Percentiles rank a stretch among this genome's conserved stretches.
These are phyloP conservation scores for Colletotrichum siamense DNA, from an alignment of 2,329 filamentous ascomycete genomes.

Conservation along the genomic window DNA sequence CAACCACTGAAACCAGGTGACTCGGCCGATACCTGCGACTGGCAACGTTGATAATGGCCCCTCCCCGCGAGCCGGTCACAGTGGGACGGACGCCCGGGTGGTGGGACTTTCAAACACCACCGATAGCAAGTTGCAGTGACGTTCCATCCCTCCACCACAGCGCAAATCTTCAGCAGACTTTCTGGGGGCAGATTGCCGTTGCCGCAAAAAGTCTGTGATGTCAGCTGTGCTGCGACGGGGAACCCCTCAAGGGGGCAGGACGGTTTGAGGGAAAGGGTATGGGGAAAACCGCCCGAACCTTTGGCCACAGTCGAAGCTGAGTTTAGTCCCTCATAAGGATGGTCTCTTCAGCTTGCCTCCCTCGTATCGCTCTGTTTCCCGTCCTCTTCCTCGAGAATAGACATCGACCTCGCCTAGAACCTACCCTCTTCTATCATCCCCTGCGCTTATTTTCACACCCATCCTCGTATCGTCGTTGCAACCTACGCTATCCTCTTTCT, in stretches of 20 bases:
- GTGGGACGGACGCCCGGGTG: slow-evolving; percentile 11
- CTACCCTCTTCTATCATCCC: not conserved
- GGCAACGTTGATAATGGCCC: slow-evolving; percentile 18
- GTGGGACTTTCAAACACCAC: slow-evolving; percentile 12
- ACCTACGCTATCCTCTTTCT: slow-evolving; percentile 24
- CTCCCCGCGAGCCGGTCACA: not conserved
- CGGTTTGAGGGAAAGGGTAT: not conserved
- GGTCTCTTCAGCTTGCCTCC: not conserved
- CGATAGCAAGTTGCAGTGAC: slow-evolving; percentile 20
- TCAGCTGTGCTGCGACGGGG: slow-evolving; percentile 9
- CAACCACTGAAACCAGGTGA: slow-evolving; percentile 13
- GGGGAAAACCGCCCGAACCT: not conserved
- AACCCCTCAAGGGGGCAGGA: not conserved
- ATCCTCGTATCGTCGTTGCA: not conserved
- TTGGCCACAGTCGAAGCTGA: not conserved
- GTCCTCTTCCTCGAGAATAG: not conserved
- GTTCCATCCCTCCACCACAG: slow-evolving; percentile 23
- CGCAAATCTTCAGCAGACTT: slow-evolving; percentile 13
- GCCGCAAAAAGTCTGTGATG: slow-evolving; percentile 15
- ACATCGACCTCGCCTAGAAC: not conserved
- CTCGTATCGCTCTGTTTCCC: not conserved
- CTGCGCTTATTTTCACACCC: not conserved
- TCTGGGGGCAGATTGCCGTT: not conserved
- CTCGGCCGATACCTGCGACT: slow-evolving; percentile 9
- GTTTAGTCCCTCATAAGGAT: slow-evolving; percentile 18